A percentile compares a stretch with the other conserved stretches of the same genome.
phyloP scores from a whole-genome alignment of 805 yeast species.

The Cyberlindnera galapagoensis region DNA sequence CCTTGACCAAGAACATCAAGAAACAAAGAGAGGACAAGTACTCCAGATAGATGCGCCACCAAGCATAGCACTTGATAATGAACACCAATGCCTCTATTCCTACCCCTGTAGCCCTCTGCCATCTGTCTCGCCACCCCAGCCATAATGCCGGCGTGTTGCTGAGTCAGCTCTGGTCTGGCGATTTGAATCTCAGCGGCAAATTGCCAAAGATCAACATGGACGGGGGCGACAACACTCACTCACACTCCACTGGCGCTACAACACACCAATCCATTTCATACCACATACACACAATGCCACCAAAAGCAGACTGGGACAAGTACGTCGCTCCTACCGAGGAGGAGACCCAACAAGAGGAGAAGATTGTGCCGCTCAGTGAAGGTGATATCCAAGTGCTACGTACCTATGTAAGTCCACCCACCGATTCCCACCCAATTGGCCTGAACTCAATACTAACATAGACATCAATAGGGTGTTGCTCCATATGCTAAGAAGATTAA shows the following conservation, averaged over 20 bases:
- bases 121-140: no score
- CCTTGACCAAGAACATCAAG: constrained; percentile 42
- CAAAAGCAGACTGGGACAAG: constrained; percentile 98
- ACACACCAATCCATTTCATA: no score
- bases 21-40: constrained; percentile 37
- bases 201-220: no score
- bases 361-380: constrained; percentile 82
- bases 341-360: constrained; percentile 49
- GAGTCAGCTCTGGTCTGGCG: no score
- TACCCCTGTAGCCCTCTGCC: no score
- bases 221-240: no score
- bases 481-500: constrained; percentile 85
- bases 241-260: no score
- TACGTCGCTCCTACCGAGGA: constrained; percentile 81
- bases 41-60: constrained; percentile 6
- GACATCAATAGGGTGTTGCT: constrained; percentile 66
- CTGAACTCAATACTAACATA: background rate
- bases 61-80: no score
- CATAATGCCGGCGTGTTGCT: no score
- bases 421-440: constrained; percentile 1
- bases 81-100: no score
- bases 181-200: no score
- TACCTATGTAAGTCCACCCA: constrained; percentile 49
- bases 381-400: constrained; percentile 96
- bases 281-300: constrained; percentile 90